These are phyloP conservation scores for Cutaneotrichosporon spelunceum DNA, from an alignment of 1,284 basidiomycete species.

Conservation along the genomic window DNA sequence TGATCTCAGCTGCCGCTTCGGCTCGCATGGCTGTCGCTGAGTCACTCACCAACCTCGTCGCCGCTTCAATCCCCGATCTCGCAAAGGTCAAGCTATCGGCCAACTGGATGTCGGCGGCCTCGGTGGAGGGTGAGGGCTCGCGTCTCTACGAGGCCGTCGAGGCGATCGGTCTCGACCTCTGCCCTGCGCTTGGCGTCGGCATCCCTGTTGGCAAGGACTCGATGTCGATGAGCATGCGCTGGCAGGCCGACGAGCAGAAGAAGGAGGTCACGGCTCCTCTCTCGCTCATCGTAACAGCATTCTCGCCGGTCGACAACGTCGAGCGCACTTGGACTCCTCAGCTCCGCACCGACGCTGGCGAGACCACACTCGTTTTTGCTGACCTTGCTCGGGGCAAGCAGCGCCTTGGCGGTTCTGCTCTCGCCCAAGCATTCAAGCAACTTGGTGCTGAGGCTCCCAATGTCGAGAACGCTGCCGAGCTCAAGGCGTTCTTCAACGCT, in stretches of 20 bases:
- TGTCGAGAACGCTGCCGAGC: slow-evolving; percentile 69
- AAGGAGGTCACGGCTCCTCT: slow-evolving; percentile 85
- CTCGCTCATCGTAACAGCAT: slow-evolving; percentile 91
- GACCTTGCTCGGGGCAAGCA: slow-evolving; percentile 82
- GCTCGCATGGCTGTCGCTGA: slow-evolving; percentile 96
- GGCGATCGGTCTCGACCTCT: slow-evolving; percentile 89
- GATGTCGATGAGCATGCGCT: slow-evolving; percentile 99
- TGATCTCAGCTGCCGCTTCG: slow-evolving; percentile 81
- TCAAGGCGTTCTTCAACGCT: slow-evolving; percentile 79
- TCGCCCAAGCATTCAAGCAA: slow-evolving; percentile 93
- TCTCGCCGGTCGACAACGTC: slow-evolving; percentile 80
- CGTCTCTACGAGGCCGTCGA: slow-evolving; percentile 88
- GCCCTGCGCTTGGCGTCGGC: slow-evolving; percentile 87
- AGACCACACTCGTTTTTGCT: slow-evolving; percentile 77
- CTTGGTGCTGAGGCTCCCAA: slow-evolving; percentile 76
- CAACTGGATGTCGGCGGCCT: slow-evolving; percentile 99
- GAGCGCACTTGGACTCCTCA: slow-evolving; percentile 88
- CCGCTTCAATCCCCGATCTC: slow-evolving; percentile 71
- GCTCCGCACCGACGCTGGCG: slow-evolving; percentile 61
- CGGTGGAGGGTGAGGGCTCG: slow-evolving; percentile 83
- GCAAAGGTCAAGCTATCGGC: slow-evolving; percentile 85
- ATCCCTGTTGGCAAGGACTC: slow-evolving; percentile 99
- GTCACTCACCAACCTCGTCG: slow-evolving; percentile 86
- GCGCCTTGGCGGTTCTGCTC: slow-evolving; percentile 87
- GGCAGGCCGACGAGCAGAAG: slow-evolving; percentile 63